A percentile compares a stretch with the other conserved stretches of the same genome.
Evolutionary conservation across 176 grass and related monocot species (phyloP).

Genomic region (Musa schizocarpa): DNA sequence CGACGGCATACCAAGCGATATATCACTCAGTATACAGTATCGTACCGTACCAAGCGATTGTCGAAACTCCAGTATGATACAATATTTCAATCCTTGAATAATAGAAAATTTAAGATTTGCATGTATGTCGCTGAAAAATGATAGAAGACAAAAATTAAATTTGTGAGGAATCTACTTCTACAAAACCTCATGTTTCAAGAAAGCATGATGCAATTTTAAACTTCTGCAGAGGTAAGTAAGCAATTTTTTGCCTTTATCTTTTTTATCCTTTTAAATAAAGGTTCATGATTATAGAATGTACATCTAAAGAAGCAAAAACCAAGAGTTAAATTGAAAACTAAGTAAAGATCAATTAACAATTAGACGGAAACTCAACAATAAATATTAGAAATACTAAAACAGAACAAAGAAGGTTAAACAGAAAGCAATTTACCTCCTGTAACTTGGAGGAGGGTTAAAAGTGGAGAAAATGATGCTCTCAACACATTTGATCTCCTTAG

Average conservation of each 20-base stretch:
- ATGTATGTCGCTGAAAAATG: too few species aligned
- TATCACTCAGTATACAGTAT: too few species aligned
- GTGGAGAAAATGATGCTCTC: constrained; percentile 83
- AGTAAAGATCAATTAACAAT: neutral
- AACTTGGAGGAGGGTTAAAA: constrained; percentile 92
- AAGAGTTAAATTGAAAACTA: neutral
- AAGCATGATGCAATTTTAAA: neutral
- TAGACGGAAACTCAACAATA: neutral
- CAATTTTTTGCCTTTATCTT: neutral
- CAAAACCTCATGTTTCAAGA: too few species aligned
- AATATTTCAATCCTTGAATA: too few species aligned
- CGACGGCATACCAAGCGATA: too few species aligned
- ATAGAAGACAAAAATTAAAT: too few species aligned
- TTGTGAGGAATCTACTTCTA: too few species aligned
- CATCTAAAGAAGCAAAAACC: neutral
- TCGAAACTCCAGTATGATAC: too few species aligned
- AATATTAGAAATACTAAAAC: neutral
- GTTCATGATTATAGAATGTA: neutral
- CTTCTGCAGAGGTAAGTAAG: neutral
- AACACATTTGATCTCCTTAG: constrained; percentile 67
- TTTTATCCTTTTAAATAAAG: neutral
- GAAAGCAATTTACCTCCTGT: constrained; percentile 53
- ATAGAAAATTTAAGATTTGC: too few species aligned
- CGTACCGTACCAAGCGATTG: too few species aligned
- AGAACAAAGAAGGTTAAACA: neutral